phyloP scores from a whole-genome alignment of 1,284 basidiomycete genomes.

The Grifola frondosa region DNA sequence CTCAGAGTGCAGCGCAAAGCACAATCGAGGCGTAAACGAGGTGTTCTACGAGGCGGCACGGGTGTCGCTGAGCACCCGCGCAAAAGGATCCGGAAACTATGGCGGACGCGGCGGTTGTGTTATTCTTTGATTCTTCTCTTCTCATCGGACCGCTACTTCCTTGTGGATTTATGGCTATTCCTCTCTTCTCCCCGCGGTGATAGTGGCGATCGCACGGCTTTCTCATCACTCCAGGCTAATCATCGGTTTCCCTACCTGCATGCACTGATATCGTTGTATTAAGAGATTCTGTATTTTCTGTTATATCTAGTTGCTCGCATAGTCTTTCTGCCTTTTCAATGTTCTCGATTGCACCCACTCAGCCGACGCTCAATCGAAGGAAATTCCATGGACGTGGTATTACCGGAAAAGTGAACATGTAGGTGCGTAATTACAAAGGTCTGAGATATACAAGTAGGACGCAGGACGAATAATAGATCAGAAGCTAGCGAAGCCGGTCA shows the following conservation, averaged over 20 bases:
- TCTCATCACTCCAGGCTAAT: too few species aligned
- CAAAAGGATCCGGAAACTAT: conserved; percentile 60
- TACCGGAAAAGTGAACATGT: conserved; percentile 20
- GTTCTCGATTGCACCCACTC: not conserved
- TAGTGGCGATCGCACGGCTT: too few species aligned
- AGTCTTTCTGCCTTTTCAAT: not conserved
- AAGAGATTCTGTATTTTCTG: not conserved
- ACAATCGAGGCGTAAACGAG: conserved; percentile 90
- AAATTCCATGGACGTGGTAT: conserved; percentile 9
- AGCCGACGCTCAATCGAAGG: not conserved
- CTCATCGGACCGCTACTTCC: not conserved
- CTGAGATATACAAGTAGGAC: conserved; percentile 23
- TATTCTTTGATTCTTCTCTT: conserved; percentile 12
- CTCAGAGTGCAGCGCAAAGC: conserved; percentile 93
- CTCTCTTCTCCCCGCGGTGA: not conserved
- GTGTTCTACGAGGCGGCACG: conserved; percentile 89
- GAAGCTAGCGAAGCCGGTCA: conserved; percentile 38
- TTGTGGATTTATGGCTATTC: conserved; percentile 1
- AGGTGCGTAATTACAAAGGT: conserved; percentile 23
- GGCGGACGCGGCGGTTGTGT: conserved; percentile 34
- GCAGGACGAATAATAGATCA: conserved; percentile 19
- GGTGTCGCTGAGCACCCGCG: conserved; percentile 73
- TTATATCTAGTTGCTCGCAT: not conserved
- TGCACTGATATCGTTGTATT: not conserved
- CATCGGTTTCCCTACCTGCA: conserved; percentile 3